These are phyloP conservation scores for Metrosideros polymorpha DNA, from an alignment of 441 rosid genomes.

Conservation along the genomic window DNA sequence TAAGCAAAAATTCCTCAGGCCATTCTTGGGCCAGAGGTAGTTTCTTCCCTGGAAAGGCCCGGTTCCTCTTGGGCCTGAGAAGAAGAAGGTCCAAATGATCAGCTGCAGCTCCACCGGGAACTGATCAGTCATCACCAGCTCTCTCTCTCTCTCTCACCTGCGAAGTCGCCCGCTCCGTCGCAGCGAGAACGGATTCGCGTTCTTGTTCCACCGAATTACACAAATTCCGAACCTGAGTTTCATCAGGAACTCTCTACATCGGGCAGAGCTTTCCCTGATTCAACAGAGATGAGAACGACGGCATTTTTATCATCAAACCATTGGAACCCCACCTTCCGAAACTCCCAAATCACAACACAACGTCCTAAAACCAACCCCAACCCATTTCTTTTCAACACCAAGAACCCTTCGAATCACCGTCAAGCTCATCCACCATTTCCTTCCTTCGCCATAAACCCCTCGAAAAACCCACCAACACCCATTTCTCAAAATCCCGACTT, in stretches of 20 bases:
- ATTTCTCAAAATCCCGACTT: not conserved
- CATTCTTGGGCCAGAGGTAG: not conserved
- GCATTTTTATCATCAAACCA: conserved; percentile 27
- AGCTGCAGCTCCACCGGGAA: not conserved
- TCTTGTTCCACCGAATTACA: not conserved
- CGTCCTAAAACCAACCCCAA: conserved; percentile 1
- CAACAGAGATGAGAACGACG: conserved; percentile 24
- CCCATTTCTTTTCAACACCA: conserved; percentile 9
- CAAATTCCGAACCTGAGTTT: not conserved
- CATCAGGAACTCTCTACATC: not conserved
- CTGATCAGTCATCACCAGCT: not conserved
- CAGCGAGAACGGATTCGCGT: not conserved
- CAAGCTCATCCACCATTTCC: conserved; percentile 14
- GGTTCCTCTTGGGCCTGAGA: not conserved
- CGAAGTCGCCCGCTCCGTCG: not conserved
- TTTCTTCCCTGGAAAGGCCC: not conserved
- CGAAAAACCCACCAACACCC: conserved; percentile 5
- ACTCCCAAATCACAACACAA: conserved; percentile 4
- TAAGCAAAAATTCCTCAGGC: not conserved
- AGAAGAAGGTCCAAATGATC: not conserved
- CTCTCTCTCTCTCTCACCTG: too few relatives aligned
- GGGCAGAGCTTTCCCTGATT: conserved; percentile 5
- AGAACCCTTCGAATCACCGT: conserved; percentile 3
- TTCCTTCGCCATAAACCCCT: conserved; percentile 23
- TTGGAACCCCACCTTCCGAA: conserved; percentile 10